Evolutionary conservation across 129 eudicot genomes (phyloP).

Genomic region (Chrysanthemum lavandulifolium): DNA sequence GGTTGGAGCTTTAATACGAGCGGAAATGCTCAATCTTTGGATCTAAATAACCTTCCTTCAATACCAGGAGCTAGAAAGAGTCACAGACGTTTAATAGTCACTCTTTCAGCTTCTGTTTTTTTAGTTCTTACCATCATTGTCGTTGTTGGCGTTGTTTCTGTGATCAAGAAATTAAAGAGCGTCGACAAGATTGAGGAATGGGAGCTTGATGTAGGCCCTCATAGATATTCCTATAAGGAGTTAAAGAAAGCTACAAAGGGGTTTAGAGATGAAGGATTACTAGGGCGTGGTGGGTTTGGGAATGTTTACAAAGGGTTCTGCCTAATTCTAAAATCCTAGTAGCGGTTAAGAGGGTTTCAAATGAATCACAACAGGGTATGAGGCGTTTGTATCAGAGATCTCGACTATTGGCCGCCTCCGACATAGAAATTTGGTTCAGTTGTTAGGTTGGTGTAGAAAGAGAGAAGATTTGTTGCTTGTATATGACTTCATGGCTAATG

Average conservation of each 20-base stretch:
- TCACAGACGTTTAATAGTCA: conserved; percentile 36
- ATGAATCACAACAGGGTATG: conserved; percentile 67
- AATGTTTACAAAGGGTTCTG: conserved; percentile 66
- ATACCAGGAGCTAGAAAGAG: conserved; percentile 44
- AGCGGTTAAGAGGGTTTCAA: conserved; percentile 70
- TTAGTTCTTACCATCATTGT: conserved; percentile 28
- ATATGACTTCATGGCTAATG: conserved; percentile 86
- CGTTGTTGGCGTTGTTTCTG: conserved; percentile 28
- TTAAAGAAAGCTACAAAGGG: conserved; percentile 72
- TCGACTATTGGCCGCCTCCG: conserved; percentile 70
- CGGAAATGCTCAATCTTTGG: conserved; percentile 55
- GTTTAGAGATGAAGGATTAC: conserved; percentile 59
- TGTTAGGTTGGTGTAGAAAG: conserved; percentile 81
- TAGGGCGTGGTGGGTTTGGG: conserved; percentile 92
- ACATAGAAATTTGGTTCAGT: conserved; percentile 69
- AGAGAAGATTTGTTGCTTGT: conserved; percentile 68
- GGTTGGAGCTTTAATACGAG: conserved; percentile 79
- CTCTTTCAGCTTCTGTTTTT: conserved; percentile 38
- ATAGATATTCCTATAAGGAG: conserved; percentile 68
- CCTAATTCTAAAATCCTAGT: conserved; percentile 49
- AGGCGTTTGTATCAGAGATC: conserved; percentile 67
- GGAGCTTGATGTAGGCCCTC: conserved; percentile 85
- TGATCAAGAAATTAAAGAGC: conserved; percentile 42
- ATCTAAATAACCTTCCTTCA: conserved; percentile 54
- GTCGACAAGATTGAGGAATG: conserved; percentile 72